Evolutionary conservation across 495 filamentous ascomycete species (phyloP).

Genomic region (Aspergillus sclerotioniger): DNA sequence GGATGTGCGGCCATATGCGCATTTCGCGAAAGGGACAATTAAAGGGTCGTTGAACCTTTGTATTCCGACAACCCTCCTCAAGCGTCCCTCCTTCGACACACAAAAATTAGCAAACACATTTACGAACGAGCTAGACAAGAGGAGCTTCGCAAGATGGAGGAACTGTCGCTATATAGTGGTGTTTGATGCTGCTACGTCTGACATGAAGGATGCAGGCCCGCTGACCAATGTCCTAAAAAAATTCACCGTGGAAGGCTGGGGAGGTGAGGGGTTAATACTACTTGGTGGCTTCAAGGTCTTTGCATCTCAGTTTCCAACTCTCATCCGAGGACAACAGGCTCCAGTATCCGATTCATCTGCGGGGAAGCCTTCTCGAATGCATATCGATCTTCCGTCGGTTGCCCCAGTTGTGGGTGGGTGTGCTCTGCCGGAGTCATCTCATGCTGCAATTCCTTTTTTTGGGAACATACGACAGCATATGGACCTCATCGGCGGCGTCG

Average conservation of each 20-base stretch:
- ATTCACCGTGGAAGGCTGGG: conserved; percentile 81
- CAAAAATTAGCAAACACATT: conserved; percentile 87
- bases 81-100: conserved; percentile 88
- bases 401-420: conserved; percentile 87
- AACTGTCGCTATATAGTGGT: conserved; percentile 74
- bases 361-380: conserved; percentile 46
- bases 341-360: conserved; percentile 26
- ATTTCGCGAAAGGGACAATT: conserved; percentile 74
- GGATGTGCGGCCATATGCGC: conserved; percentile 86
- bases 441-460: conserved; percentile 85
- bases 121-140: conserved; percentile 67
- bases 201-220: conserved; percentile 72
- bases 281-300: conserved; percentile 58
- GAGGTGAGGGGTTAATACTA: conserved; percentile 69
- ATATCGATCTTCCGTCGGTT: conserved; percentile 51
- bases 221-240: conserved; percentile 87
- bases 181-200: conserved; percentile 76
- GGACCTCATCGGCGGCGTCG: conserved; percentile 91
- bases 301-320: conserved; percentile 46
- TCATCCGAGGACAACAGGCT: conserved; percentile 29
- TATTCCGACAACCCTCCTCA: conserved; percentile 91
- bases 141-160: conserved; percentile 75
- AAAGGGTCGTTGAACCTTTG: conserved; percentile 83
- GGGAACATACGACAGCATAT: conserved; percentile 95
- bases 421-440: conserved; percentile 66